Conservation (phyloP, 352 stramenopile species). For the Globisporangium apiculatum region DNA sequence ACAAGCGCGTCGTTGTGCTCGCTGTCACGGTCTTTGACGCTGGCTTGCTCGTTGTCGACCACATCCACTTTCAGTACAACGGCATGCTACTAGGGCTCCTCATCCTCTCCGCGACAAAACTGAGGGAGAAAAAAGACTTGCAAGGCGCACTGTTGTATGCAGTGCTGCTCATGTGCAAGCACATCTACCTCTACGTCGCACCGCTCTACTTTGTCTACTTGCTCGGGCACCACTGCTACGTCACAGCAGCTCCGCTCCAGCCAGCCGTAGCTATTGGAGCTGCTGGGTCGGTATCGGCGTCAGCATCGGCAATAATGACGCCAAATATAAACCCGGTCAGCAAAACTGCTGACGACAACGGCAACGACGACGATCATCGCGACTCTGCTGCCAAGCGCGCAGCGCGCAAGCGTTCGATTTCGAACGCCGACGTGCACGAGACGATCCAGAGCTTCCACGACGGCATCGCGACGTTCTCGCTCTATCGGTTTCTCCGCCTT, state of each 20-base stretch:
- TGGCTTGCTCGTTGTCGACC: constrained; percentile 94
- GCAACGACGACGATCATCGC: neutral
- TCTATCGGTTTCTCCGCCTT: constrained; percentile 75
- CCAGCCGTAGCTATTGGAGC: no score
- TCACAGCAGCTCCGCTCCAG: constrained; percentile 8
- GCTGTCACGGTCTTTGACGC: constrained; percentile 90
- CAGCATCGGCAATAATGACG: neutral
- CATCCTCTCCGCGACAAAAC: constrained; percentile 86
- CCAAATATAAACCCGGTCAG: constrained; percentile 1
- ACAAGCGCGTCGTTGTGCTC: constrained; percentile 67
- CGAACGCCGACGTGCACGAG: constrained; percentile 56
- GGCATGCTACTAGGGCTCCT: constrained; percentile 94
- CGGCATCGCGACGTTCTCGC: constrained; percentile 44
- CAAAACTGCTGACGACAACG: constrained; percentile 5
- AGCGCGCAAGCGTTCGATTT: constrained; percentile 56
- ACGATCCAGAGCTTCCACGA: constrained; percentile 62
- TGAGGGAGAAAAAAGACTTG: constrained; percentile 75
- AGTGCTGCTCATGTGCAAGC: constrained; percentile 94
- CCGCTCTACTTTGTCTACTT: constrained; percentile 97
- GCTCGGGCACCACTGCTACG: constrained; percentile 88
- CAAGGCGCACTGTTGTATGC: constrained; percentile 89
- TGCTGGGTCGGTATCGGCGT: no score
- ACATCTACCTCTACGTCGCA: constrained; percentile 95
- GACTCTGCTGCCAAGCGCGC: no score
- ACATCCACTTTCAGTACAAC: constrained; percentile 99